Base-by-base conservation (phyloP, 108 stramenopile species). In the Skeletonema marinoi region DNA sequence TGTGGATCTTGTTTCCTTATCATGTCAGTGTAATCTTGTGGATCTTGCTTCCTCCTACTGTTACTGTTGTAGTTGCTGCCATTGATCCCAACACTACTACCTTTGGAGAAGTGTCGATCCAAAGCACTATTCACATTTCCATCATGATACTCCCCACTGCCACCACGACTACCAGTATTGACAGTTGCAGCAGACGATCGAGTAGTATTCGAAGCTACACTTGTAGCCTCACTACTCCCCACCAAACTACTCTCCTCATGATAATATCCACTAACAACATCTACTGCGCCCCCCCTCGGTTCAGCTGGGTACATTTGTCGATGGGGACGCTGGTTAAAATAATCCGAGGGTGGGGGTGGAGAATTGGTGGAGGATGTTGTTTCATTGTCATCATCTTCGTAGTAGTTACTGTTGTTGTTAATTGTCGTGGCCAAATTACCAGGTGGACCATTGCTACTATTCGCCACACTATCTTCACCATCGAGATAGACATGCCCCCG, bases 291-390 rank as follows among this genome's bases (percentile, higher is more conserved):
- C 44, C 44, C 44, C 44, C 44, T 46, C 21, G 54, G 54, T 56
- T 56, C 54, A 7, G 25, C 25, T 10, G 54, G 54, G 25, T 56
- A 56, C 7, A 56, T 25, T 25, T 56, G 54, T 25, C 54, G 54
- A 9, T 56, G 21, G 4, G 54, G 25, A 25, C 25, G 54, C 7
- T 56, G 54, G 9, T 56, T 56, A 56, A 56, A 56, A 56, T 56
- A 56, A 56, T 56, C 54, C 16, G 54, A 56, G 19, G 54, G 54
- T 56, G 54, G 54, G 54, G 54, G 54, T 25, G 54, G 54, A 10
- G 54, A 56, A 25, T 5, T 29, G 6, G 54, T 56, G 4, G 54
- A 56, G 7, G 39, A 41, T 41, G 39, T 50, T 56, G 54, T 56
- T 56, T 56, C 54, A 56, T 29, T 56, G n/a, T 56, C 54, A 29